phyloP scores from a whole-genome alignment of 2,329 filamentous ascomycete genomes.

The Ustulina deusta region DNA sequence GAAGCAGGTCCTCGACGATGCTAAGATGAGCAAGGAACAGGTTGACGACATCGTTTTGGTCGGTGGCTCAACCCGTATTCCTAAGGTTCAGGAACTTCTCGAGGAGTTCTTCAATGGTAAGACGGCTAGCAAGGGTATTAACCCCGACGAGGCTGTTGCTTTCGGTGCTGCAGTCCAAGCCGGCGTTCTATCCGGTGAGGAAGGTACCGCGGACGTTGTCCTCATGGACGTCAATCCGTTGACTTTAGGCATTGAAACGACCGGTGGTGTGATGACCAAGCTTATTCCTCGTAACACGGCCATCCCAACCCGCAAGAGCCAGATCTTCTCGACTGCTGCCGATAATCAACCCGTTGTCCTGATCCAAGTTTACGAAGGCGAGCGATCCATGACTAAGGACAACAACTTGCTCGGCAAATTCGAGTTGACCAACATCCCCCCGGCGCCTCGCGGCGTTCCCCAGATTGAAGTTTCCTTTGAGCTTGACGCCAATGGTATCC shows the following conservation, averaged over 20 bases:
- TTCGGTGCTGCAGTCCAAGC: constrained; percentile 98
- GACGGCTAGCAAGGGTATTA: constrained; percentile 99
- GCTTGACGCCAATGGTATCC: constrained; percentile 97
- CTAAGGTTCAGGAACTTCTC: constrained; percentile 93
- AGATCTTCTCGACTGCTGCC: constrained; percentile 96
- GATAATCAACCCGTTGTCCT: constrained; percentile 96
- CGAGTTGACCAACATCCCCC: constrained; percentile 94
- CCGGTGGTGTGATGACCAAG: constrained; percentile 97
- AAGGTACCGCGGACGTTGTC: constrained; percentile 81
- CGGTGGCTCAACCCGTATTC: constrained; percentile 98
- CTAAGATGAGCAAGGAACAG: constrained; percentile 95
- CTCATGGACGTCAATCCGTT: constrained; percentile 98
- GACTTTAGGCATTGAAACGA: constrained; percentile 97
- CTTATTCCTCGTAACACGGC: constrained; percentile 94
- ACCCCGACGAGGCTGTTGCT: constrained; percentile 98
- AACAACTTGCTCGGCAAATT: constrained; percentile 99
- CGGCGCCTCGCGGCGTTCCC: constrained; percentile 93
- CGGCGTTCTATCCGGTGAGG: constrained; percentile 92
- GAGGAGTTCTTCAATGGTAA: constrained; percentile 97
- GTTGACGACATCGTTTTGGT: constrained; percentile 97
- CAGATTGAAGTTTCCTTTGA: constrained; percentile 99
- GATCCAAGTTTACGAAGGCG: constrained; percentile 96
- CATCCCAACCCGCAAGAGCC: constrained; percentile 95
- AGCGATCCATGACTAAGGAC: constrained; percentile 93
- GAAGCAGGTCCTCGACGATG: constrained; percentile 98